Percentiles rank a stretch among this genome's conserved stretches.
Evolutionary conservation across 2,329 filamentous ascomycete species (phyloP).

Genomic region (Aspergillus puulaauensis): DNA sequence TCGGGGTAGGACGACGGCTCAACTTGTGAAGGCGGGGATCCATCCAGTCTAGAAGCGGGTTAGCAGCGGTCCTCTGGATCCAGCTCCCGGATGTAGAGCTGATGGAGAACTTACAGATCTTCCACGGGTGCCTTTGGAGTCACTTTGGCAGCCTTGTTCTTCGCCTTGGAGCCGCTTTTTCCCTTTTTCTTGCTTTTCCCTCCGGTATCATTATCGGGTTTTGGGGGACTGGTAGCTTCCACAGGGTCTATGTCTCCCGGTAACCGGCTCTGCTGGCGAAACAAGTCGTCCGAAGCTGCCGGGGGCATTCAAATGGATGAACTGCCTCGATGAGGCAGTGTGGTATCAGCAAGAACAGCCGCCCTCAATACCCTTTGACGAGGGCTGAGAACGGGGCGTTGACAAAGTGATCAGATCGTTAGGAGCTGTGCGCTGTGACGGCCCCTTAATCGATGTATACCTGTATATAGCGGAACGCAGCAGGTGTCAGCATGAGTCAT

Average conservation of each 20-base stretch:
- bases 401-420: constrained; percentile 6
- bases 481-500: constrained; percentile 20
- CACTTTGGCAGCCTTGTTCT: constrained; percentile 36
- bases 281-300: constrained; percentile 39
- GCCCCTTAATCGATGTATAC: neutral
- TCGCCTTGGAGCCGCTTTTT: constrained; percentile 33
- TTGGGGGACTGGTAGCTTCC: constrained; percentile 26
- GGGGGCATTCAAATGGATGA: constrained; percentile 43
- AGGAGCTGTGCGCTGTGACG: constrained; percentile 3
- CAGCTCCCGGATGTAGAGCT: neutral
- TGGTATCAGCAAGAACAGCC: constrained; percentile 17
- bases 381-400: constrained; percentile 34
- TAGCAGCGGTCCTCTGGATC: constrained; percentile 4
- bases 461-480: constrained; percentile 5
- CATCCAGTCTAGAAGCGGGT: constrained; percentile 24
- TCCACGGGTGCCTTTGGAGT: constrained; percentile 32
- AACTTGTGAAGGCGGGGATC: constrained; percentile 24
- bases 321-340: constrained; percentile 31
- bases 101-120: constrained; percentile 33
- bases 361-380: constrained; percentile 30
- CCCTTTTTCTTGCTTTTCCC: constrained; percentile 43
- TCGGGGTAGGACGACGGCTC: constrained; percentile 35
- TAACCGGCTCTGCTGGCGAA: constrained; percentile 38
- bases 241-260: constrained; percentile 30
- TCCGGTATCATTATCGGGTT: constrained; percentile 33